These are phyloP conservation scores for Capsicum baccatum DNA, from an alignment of 257 asterid species.

Conservation along the genomic window DNA sequence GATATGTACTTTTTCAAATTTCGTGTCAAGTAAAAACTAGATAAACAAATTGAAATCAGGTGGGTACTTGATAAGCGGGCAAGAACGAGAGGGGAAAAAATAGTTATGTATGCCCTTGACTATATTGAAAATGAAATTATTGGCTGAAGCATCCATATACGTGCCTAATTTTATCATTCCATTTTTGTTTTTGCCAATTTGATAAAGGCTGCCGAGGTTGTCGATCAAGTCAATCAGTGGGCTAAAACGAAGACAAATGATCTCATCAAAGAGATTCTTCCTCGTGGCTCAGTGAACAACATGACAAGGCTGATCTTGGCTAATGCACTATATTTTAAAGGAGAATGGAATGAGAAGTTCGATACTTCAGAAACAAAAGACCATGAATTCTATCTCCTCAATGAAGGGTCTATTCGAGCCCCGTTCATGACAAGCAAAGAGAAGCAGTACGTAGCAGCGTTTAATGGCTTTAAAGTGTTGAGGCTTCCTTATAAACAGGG, in stretches of 20 bases:
- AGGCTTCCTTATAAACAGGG: background rate
- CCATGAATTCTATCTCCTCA: background rate
- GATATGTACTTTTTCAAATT: no score
- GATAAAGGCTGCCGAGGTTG: conserved; percentile 1
- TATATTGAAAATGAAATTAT: background rate
- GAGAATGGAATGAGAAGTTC: conserved; percentile 12
- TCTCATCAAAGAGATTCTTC: background rate
- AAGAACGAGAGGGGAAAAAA: no score
- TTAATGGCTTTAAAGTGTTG: conserved; percentile 36
- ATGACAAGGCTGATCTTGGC: background rate
- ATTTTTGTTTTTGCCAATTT: conserved; percentile 31
- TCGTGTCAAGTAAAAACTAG: no score
- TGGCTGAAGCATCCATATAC: background rate
- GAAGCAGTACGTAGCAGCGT: background rate
- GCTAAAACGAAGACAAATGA: background rate
- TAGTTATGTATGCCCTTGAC: background rate
- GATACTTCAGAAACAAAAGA: background rate
- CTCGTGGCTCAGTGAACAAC: background rate
- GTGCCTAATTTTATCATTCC: background rate
- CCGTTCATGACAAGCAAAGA: conserved; percentile 24
- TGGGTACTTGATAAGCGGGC: no score
- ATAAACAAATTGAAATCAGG: no score
- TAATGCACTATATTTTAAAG: conserved; percentile 28
- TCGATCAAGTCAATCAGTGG: conserved; percentile 21
- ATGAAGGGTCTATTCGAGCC: background rate